Conservation (phyloP, 1,284 basidiomycete species). For the Rhodotorula sp. region DNA sequence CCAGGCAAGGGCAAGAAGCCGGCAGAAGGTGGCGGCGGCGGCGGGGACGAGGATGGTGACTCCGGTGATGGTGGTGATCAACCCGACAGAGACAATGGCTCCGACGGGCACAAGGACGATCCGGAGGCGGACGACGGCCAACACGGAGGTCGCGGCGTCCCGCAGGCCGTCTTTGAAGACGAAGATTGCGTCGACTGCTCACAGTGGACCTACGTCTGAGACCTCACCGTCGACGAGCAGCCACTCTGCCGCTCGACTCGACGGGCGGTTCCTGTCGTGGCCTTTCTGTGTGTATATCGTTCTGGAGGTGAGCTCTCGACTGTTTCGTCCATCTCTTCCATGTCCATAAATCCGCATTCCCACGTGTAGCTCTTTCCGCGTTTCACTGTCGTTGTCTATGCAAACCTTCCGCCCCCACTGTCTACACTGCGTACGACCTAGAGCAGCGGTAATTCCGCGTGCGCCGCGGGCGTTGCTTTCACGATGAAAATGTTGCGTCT, state of each 20-base stretch:
- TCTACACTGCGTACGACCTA: neutral
- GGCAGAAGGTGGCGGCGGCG: neutral
- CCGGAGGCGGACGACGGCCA: conserved; percentile 35
- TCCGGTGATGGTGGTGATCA: conserved; percentile 21
- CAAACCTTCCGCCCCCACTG: neutral
- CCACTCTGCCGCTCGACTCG: neutral
- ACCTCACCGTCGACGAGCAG: neutral
- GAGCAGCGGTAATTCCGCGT: neutral
- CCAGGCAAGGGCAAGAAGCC: conserved; percentile 17
- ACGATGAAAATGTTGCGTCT: neutral
- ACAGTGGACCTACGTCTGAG: conserved; percentile 39
- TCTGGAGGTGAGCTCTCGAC: no score
- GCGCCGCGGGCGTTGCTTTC: neutral
- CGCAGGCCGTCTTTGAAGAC: conserved; percentile 38
- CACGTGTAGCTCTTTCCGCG: neutral
- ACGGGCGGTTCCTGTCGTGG: no score
- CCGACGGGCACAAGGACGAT: conserved; percentile 19
- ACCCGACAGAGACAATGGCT: conserved; percentile 33
- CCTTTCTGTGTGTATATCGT: neutral
- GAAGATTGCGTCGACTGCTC: conserved; percentile 44
- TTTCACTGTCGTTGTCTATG: neutral
- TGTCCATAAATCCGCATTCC: neutral
- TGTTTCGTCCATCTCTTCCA: neutral
- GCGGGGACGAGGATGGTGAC: neutral
- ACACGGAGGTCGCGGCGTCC: conserved; percentile 40